phyloP scores from a whole-genome alignment of 2,329 filamentous ascomycete genomes.

The Zasmidium cellare region DNA sequence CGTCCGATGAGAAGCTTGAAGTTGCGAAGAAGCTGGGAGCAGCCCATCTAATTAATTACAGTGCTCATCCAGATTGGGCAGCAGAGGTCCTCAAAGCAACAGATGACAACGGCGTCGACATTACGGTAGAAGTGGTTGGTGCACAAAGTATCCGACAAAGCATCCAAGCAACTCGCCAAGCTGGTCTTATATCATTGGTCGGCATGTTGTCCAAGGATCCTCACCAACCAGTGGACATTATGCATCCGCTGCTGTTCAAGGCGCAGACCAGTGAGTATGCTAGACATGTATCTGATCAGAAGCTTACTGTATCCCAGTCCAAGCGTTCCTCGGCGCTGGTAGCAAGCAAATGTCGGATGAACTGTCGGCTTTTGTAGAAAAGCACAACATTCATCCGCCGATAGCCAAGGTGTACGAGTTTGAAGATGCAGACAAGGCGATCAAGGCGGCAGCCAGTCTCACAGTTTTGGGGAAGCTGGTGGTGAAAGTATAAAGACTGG shows the following conservation, averaged over 20 bases:
- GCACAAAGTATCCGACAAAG: slow-evolving; percentile 45
- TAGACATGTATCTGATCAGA: neutral
- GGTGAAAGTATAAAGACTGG: slow-evolving; percentile 14
- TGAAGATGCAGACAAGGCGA: slow-evolving; percentile 31
- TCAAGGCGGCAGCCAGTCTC: slow-evolving; percentile 31
- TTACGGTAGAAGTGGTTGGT: slow-evolving; percentile 51
- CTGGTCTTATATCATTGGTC: slow-evolving; percentile 38
- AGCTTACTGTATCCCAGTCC: slow-evolving; percentile 8
- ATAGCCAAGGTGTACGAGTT: slow-evolving; percentile 41
- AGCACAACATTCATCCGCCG: slow-evolving; percentile 40
- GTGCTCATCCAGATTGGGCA: slow-evolving; percentile 58
- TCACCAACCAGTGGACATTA: slow-evolving; percentile 18
- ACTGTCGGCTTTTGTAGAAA: slow-evolving; percentile 40
- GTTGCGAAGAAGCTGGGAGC: slow-evolving; percentile 57
- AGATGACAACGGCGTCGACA: slow-evolving; percentile 41
- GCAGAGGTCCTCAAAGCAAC: slow-evolving; percentile 52
- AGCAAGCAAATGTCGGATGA: slow-evolving; percentile 47
- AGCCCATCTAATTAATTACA: slow-evolving; percentile 62
- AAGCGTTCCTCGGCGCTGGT: slow-evolving; percentile 25
- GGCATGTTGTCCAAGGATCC: slow-evolving; percentile 26
- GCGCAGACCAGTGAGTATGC: slow-evolving; percentile 23
- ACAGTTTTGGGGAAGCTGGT: slow-evolving; percentile 37
- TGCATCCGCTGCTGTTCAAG: slow-evolving; percentile 20
- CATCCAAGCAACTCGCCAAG: slow-evolving; percentile 40
- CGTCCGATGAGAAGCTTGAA: slow-evolving; percentile 55